Evolutionary conservation across 1,284 basidiomycete species (phyloP).

Genomic region (Pyrrhoderma noxium): DNA sequence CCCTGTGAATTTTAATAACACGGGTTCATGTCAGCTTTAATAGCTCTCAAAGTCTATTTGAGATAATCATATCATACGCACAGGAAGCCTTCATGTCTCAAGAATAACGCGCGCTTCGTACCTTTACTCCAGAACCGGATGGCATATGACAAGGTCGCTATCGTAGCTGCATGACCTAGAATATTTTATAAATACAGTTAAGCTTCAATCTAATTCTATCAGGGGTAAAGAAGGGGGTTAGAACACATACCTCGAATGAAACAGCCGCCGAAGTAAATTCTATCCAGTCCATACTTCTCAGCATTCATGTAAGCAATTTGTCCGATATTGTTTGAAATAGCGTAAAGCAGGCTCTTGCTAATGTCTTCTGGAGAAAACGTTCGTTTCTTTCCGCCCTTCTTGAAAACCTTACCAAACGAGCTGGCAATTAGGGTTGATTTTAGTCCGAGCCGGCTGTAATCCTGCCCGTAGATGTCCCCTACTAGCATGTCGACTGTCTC

Average conservation of each 20-base stretch:
- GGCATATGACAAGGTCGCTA: conserved; percentile 96
- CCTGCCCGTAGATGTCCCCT: conserved; percentile 96
- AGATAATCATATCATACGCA: conserved; percentile 47
- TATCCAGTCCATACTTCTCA: conserved; percentile 94
- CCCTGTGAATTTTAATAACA: conserved; percentile 38
- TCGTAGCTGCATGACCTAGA: conserved; percentile 93
- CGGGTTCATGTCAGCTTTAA: not conserved
- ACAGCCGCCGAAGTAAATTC: conserved; percentile 98
- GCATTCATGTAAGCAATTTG: conserved; percentile 99
- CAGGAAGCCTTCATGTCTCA: conserved; percentile 97
- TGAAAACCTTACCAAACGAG: conserved; percentile 98
- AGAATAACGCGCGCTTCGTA: conserved; percentile 91
- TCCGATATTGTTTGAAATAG: conserved; percentile 98
- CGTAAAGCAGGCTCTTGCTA: conserved; percentile 89
- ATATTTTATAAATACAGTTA: conserved; percentile 4
- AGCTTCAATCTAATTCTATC: conserved; percentile 6
- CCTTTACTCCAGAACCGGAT: conserved; percentile 99
- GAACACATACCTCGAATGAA: conserved; percentile 82
- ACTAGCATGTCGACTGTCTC: conserved; percentile 97
- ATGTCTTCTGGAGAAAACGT: conserved; percentile 92
- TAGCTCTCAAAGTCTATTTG: not conserved
- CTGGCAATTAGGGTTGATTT: conserved; percentile 98
- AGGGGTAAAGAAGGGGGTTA: not conserved
- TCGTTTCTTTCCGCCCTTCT: conserved; percentile 67
- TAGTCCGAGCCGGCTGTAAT: conserved; percentile 89